Evolutionary conservation across 345 rosid genomes (phyloP), one percentile per base, ranked within the genome.

Genomic region (Eucalyptus erythrocorys): DNA sequence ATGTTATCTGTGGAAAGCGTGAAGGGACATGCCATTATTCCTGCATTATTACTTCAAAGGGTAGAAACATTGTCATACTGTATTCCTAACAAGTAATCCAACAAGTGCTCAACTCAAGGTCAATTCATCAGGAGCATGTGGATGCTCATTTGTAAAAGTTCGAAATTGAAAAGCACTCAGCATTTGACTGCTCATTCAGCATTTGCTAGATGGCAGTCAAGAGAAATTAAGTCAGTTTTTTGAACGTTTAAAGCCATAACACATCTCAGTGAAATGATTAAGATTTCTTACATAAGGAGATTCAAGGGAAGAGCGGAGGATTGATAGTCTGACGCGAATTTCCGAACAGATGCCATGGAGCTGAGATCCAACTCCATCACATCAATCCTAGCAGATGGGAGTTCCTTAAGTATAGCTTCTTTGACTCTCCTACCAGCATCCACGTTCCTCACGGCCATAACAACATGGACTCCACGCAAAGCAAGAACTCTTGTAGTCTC

Each of bases 1-100:
- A 93, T 92, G 59, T 91, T 90, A 88, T 95, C 97, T 55, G 90
- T 79, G n/a, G 96, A 94, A 86, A 94, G 93, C 89, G 81, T 91
- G 88, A 90, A 92, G 5, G 95, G 93, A 53, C 90, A 86, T 40
- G 90, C 93, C 91, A 91, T 91, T 22, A 95, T 88, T 49, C 96
- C 93, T 6, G 94, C 95, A 42, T 92, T 93, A 91, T 93, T 92
- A 19, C 93, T 92, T 32, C 59, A 50, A 87, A 53, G 68, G 43
- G 21, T 61, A 89, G 66, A 85, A 53, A 24, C 45, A 86, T 13
- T 53, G 49, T 13, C 13, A 48, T 59, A 82, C 30, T 16, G 90
- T 10, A 43, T 40, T 47, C 61, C 76, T 0, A 64, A 17, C 88
- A 26, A 53, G 15, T 55, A 45, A 32, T 21, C 79, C 42, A 42